Conservation (phyloP, 2,329 filamentous ascomycete species). For the Botrytis pseudocinerea region DNA sequence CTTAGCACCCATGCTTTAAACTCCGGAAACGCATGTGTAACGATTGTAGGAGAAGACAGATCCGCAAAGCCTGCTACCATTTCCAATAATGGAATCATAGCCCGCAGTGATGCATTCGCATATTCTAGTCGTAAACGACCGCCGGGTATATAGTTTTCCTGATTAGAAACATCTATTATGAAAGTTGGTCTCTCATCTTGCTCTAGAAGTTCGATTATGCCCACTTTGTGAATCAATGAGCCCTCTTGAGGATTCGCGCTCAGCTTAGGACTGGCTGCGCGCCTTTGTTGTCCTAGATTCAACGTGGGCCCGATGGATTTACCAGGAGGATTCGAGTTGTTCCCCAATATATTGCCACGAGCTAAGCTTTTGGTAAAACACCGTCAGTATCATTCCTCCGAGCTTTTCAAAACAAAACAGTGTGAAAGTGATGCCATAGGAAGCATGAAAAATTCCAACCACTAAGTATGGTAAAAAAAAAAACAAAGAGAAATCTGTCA, state of each 20-base stretch:
- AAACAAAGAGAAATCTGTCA: background rate
- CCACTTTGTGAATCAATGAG: conserved; percentile 62
- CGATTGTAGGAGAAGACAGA: conserved; percentile 40
- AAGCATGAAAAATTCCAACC: too few species aligned
- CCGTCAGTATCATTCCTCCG: background rate
- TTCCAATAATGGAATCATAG: conserved; percentile 39
- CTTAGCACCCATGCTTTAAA: conserved; percentile 72
- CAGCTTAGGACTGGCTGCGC: background rate
- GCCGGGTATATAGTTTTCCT: conserved; percentile 52
- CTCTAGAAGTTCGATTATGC: conserved; percentile 71
- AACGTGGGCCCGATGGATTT: conserved; percentile 28
- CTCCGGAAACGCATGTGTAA: conserved; percentile 52
- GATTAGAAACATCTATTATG: conserved; percentile 66
- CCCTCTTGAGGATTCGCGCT: conserved; percentile 46
- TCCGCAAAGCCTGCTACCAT: conserved; percentile 36
- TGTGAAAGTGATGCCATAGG: background rate
- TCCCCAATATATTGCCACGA: conserved; percentile 42
- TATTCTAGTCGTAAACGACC: conserved; percentile 64
- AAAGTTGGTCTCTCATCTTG: conserved; percentile 76
- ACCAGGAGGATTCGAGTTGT: conserved; percentile 50
- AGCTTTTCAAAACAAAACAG: background rate
- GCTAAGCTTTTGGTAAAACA: conserved; percentile 4
- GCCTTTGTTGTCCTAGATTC: background rate
- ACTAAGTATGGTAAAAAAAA: background rate
- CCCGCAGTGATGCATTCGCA: conserved; percentile 66